phyloP scores from a whole-genome alignment of 371 early-diverging fungal species.

The Coemansia linderi region DNA sequence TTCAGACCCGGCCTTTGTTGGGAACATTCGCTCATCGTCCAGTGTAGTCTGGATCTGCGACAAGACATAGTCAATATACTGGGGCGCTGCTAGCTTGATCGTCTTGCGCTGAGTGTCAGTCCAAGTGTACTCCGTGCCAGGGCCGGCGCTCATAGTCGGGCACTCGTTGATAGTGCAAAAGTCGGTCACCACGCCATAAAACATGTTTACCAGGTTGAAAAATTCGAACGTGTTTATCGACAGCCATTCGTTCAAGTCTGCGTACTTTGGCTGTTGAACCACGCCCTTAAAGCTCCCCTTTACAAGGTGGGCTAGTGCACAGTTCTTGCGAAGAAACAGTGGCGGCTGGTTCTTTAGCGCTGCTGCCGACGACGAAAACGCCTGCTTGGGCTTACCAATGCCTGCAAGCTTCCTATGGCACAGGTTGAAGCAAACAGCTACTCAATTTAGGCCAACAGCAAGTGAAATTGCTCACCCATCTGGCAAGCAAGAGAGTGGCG shows the following conservation, averaged over 20 bases:
- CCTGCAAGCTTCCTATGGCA: slow-evolving; percentile 52
- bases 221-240: slow-evolving; percentile 92
- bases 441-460: background rate
- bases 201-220: slow-evolving; percentile 90
- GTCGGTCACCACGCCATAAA: slow-evolving; percentile 88
- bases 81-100: slow-evolving; percentile 85
- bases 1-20: slow-evolving; percentile 69
- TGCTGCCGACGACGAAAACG: slow-evolving; percentile 25
- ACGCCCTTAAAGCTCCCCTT: slow-evolving; percentile 89
- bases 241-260: slow-evolving; percentile 93
- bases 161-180: slow-evolving; percentile 84
- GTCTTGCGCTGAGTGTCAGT: slow-evolving; percentile 81
- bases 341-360: slow-evolving; percentile 59
- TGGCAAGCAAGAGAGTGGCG: background rate
- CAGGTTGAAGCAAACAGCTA: background rate
- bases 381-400: slow-evolving; percentile 54
- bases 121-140: slow-evolving; percentile 86
- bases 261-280: slow-evolving; percentile 82
- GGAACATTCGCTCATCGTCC: slow-evolving; percentile 85
- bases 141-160: slow-evolving; percentile 86
- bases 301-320: slow-evolving; percentile 80
- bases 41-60: slow-evolving; percentile 86
- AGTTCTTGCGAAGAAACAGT: slow-evolving; percentile 74
- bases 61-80: slow-evolving; percentile 91
- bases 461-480: background rate